Conservation (phyloP, 2,329 filamentous ascomycete genomes). For the Beauveria sp. region DNA sequence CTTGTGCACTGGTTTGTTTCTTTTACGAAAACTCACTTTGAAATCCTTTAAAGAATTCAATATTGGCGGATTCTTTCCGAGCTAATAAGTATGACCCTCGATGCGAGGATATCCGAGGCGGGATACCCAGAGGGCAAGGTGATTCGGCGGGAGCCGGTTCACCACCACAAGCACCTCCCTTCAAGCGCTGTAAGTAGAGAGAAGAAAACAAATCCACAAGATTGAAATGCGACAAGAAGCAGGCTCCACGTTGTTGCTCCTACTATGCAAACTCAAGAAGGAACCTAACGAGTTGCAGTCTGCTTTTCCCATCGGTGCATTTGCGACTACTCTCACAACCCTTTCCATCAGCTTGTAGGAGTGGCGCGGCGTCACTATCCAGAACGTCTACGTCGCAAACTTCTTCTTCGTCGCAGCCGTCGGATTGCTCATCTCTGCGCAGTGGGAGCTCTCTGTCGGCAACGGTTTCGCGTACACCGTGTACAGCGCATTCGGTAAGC, state of each 20-base stretch:
- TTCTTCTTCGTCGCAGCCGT: conserved; percentile 45
- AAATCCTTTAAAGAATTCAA: no score
- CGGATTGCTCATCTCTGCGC: conserved; percentile 45
- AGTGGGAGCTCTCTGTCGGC: conserved; percentile 46
- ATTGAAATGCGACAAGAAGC: not conserved
- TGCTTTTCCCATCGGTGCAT: conserved; percentile 43
- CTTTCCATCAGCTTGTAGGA: conserved; percentile 48
- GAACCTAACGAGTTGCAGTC: conserved; percentile 23
- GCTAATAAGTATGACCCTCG: not conserved
- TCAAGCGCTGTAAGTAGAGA: not conserved
- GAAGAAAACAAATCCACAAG: not conserved
- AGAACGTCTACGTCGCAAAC: conserved; percentile 46
- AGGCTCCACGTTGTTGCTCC: no score
- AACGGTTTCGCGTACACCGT: conserved; percentile 48
- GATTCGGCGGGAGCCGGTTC: not conserved
- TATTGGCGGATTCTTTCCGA: no score
- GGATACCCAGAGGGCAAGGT: not conserved
- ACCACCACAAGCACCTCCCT: not conserved
- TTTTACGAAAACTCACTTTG: no score
- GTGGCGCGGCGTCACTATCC: conserved; percentile 41
- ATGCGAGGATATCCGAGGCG: not conserved
- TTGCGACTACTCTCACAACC: conserved; percentile 46
- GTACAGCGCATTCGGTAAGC: conserved; percentile 42
- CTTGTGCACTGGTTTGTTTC: no score
- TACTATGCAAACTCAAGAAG: not conserved